Evolutionary conservation across 306 rosid genomes (phyloP).

Genomic region (Cyclanthera cordifolia): DNA sequence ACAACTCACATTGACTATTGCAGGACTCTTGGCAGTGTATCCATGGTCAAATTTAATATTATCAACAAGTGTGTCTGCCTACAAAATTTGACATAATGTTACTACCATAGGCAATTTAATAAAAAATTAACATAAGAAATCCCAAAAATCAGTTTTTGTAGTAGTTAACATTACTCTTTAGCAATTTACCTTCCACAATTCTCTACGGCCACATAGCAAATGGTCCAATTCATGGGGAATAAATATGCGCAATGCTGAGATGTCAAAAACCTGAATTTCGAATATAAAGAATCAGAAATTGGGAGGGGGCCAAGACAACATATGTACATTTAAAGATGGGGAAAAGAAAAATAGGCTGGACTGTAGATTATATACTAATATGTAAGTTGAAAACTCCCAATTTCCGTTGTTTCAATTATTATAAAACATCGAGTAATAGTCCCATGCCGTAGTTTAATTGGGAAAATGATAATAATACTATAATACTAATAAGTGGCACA

Average conservation of each 20-base stretch:
- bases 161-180: not conserved
- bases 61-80: conserved; percentile 86
- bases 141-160: not conserved
- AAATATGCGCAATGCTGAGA: conserved; percentile 68
- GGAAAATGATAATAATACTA: not conserved
- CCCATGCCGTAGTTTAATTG: not conserved
- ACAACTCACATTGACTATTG: conserved; percentile 65
- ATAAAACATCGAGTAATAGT: not conserved
- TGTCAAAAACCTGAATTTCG: conserved; percentile 66
- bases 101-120: not conserved
- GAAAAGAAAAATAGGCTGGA: not conserved
- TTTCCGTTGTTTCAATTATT: not conserved
- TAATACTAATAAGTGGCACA: not conserved
- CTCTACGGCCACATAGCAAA: conserved; percentile 92
- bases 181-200: conserved; percentile 77
- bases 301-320: not conserved
- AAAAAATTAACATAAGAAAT: no score
- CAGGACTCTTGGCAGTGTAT: conserved; percentile 92
- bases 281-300: not conserved
- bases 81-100: conserved; percentile 11
- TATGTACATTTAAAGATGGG: not conserved
- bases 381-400: not conserved
- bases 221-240: conserved; percentile 84
- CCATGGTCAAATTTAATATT: conserved; percentile 98
- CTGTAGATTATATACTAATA: not conserved